phyloP scores from a whole-genome alignment of 1,284 basidiomycete species.

The Thelephora terrestris region DNA sequence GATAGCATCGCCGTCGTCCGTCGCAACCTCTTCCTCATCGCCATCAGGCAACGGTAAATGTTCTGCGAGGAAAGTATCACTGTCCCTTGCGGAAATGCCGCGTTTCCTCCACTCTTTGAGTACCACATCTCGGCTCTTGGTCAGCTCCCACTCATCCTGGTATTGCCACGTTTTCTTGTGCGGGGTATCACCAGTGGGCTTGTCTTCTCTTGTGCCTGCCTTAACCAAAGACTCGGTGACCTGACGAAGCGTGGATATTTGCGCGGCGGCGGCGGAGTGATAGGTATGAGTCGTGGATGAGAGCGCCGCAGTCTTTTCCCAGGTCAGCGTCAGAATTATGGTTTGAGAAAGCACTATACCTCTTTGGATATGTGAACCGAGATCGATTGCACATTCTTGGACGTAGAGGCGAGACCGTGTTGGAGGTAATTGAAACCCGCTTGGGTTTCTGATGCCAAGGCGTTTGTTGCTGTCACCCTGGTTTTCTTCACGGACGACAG shows the following conservation, averaged over 20 bases:
- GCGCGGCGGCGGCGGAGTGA: constrained; percentile 26
- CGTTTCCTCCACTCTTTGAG: constrained; percentile 39
- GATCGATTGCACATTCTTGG: constrained; percentile 38
- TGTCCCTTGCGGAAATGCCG: constrained; percentile 19
- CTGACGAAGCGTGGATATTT: constrained; percentile 39
- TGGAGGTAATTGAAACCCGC: constrained; percentile 41
- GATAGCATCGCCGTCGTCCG: constrained; percentile 6
- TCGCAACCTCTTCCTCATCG: constrained; percentile 7
- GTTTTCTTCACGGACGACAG: constrained; percentile 55
- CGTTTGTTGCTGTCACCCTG: constrained; percentile 46
- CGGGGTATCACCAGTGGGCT: constrained; percentile 59
- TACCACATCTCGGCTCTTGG: constrained; percentile 46
- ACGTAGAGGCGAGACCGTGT: constrained; percentile 38
- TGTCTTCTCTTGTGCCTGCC: constrained; percentile 51
- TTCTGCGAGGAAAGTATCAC: constrained; percentile 26
- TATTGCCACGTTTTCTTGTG: constrained; percentile 61
- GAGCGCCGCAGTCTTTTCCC: constrained; percentile 30
- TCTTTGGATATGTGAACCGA: constrained; percentile 34
- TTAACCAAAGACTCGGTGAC: constrained; percentile 42
- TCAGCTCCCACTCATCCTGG: constrained; percentile 58
- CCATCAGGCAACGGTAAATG: constrained; percentile 16
- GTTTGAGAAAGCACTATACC: constrained; percentile 27
- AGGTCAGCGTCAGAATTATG: neutral
- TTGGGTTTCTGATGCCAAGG: constrained; percentile 39
- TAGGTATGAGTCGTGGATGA: constrained; percentile 31